Evolutionary conservation across 225 moss, liverwort and hornwort species (phyloP).

Genomic region (Anthoceros angustus): DNA sequence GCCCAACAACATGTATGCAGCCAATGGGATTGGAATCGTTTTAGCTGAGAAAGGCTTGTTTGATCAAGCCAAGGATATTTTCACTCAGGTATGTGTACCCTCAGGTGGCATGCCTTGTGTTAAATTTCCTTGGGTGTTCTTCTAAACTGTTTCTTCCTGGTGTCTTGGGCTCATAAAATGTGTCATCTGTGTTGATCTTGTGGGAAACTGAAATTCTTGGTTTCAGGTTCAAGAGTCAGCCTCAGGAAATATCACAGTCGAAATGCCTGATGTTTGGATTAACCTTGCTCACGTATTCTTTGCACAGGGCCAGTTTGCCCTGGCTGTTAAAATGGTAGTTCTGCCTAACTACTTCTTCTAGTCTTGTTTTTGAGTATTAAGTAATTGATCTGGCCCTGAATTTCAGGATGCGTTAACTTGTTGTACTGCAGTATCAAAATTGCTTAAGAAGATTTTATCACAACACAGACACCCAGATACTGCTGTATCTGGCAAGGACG

Average conservation of each 20-base stretch:
- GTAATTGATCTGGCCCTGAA: neutral
- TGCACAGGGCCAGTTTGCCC: constrained; percentile 91
- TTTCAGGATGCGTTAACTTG: neutral
- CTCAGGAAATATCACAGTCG: constrained; percentile 68
- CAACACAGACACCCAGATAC: constrained; percentile 83
- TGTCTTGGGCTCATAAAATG: neutral
- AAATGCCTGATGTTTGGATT: constrained; percentile 98
- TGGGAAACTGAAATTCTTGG: too few species aligned
- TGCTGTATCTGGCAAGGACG: constrained; percentile 80
- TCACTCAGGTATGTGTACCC: constrained; percentile 50
- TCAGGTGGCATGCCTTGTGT: neutral
- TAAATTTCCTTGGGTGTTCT: neutral
- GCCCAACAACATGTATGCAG: constrained; percentile 87
- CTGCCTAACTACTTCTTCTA: neutral
- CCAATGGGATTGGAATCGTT: constrained; percentile 91
- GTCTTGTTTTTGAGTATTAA: neutral
- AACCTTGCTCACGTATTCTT: constrained; percentile 92
- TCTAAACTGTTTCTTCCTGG: too few species aligned
- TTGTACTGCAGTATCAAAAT: constrained; percentile 51
- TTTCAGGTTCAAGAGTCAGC: constrained; percentile 87
- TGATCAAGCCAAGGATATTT: constrained; percentile 82
- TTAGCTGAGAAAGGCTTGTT: constrained; percentile 91
- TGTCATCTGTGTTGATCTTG: too few species aligned
- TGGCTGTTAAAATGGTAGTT: constrained; percentile 79
- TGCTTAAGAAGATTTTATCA: constrained; percentile 80